Evolutionary conservation across 371 early-diverging fungal genomes (phyloP).

Genomic region (Actinomucor elegans): DNA sequence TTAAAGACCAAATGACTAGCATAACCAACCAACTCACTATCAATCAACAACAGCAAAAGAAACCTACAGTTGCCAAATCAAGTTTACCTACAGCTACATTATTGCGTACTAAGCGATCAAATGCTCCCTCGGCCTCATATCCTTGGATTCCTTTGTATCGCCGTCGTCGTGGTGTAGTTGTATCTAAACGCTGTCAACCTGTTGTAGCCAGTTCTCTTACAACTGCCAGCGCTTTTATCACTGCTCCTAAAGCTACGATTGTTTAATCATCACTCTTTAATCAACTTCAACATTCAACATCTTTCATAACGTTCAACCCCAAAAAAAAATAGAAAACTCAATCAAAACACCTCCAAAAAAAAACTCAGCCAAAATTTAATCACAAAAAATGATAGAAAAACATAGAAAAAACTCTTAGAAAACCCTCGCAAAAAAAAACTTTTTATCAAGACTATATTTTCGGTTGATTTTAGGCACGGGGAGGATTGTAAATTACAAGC

Average conservation of each 20-base stretch:
- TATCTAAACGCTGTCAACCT: conserved; percentile 38
- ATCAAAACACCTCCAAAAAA: conserved; percentile 11
- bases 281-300: neutral
- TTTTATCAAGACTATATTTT: conserved; percentile 1
- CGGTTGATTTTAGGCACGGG: conserved; percentile 24
- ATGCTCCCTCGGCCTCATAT: conserved; percentile 28
- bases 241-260: conserved; percentile 11
- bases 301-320: neutral
- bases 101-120: conserved; percentile 22
- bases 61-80: conserved; percentile 6
- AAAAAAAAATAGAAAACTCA: conserved; percentile 5
- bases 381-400: neutral
- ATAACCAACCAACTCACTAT: conserved; percentile 22
- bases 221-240: conserved; percentile 27
- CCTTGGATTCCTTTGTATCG: conserved; percentile 37
- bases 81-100: conserved; percentile 1
- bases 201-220: conserved; percentile 32
- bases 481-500: conserved; percentile 35
- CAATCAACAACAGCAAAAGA: conserved; percentile 26
- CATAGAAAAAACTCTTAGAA: conserved; percentile 1
- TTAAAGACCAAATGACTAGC: conserved; percentile 36
- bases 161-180: conserved; percentile 30
- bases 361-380: conserved; percentile 6
- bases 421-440: conserved; percentile 13
- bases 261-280: conserved; percentile 8